Base-by-base conservation (phyloP, 257 asterid species). In the Paraleonurus japonicus region DNA sequence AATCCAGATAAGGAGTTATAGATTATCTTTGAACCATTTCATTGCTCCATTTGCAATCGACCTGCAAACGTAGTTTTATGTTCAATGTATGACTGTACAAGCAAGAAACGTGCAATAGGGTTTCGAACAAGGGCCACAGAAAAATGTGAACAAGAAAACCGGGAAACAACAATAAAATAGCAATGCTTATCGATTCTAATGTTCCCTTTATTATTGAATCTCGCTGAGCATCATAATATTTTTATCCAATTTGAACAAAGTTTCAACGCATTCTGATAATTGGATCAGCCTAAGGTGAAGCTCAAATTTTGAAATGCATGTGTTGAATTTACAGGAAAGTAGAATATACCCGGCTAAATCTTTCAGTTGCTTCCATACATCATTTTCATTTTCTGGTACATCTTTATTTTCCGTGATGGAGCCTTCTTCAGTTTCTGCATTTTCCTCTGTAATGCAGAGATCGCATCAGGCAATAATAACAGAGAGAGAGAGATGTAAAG, bases 281-380 rank as follows among this genome's bases (percentile, higher is more conserved):
- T n/a, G 65, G 75, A 61, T 53, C 50, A 50, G 54, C 41, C 70
- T 55, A 47, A 47, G 60, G 60, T 11, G 28, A 55, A 58, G 41
- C 57, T 58, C 24, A 27, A 33, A 37, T 15, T 62, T 12, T 60
- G 19, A 37, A 51, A 41, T 50, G 51, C 69, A 58, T 41, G 67
- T 2, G 55, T 43, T 55, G 4, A 55, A 75, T 51, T 33, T 37
- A 62, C n/a, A 13, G 67, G 70, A 50, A 17, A 51, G 63, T 50
- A 48, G 67, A 67, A 67, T 57, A 73, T 92, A 95, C 99, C 99
- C 96, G 2, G 94, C 98, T 20, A 95, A 78, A 82, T 87, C 91
- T 79, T 85, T 83, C 76, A 95, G 71, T 75, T 82, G 72, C 85
- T 89, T 89, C 99, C 88, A 86, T 12, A 87, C 27, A 77, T 88